phyloP scores from a whole-genome alignment of 768 basidiomycete species.

The Lentinula edodes region DNA sequence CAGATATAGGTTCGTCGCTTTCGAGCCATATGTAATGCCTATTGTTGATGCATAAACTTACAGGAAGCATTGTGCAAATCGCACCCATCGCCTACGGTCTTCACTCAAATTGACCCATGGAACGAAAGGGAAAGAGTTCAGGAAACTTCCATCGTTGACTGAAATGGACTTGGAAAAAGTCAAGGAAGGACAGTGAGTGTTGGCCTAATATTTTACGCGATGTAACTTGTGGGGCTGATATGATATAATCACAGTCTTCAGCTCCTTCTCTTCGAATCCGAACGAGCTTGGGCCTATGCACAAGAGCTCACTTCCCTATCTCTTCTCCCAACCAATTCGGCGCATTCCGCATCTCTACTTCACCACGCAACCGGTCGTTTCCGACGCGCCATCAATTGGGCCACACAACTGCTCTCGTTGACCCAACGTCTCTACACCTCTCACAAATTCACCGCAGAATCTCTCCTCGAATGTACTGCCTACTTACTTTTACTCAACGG shows the following conservation, averaged over 20 bases:
- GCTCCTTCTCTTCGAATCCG: conserved; percentile 82
- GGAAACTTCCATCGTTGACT: conserved; percentile 68
- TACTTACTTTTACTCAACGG: conserved; percentile 82
- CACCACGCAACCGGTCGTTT: conserved; percentile 77
- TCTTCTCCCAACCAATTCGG: conserved; percentile 44
- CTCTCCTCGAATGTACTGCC: conserved; percentile 63
- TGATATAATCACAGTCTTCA: conserved; percentile 51
- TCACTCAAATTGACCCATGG: conserved; percentile 73
- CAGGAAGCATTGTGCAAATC: conserved; percentile 89
- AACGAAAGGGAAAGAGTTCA: conserved; percentile 79
- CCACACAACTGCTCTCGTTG: conserved; percentile 69
- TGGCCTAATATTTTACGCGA: neutral
- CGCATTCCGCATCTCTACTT: conserved; percentile 51
- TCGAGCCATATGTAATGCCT: neutral
- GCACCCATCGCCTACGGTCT: conserved; percentile 83
- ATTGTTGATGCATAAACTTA: neutral
- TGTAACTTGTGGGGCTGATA: conserved; percentile 4
- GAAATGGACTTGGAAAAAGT: conserved; percentile 43
- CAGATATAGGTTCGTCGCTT: conserved; percentile 62
- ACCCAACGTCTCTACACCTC: conserved; percentile 58
- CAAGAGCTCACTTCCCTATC: conserved; percentile 65
- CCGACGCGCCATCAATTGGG: conserved; percentile 74
- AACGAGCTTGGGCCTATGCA: conserved; percentile 88
- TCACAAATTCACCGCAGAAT: conserved; percentile 47
- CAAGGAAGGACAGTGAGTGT: conserved; percentile 79